Evolutionary conservation across 164 flowering plant species (phyloP).

Genomic region (Saururus chinensis): DNA sequence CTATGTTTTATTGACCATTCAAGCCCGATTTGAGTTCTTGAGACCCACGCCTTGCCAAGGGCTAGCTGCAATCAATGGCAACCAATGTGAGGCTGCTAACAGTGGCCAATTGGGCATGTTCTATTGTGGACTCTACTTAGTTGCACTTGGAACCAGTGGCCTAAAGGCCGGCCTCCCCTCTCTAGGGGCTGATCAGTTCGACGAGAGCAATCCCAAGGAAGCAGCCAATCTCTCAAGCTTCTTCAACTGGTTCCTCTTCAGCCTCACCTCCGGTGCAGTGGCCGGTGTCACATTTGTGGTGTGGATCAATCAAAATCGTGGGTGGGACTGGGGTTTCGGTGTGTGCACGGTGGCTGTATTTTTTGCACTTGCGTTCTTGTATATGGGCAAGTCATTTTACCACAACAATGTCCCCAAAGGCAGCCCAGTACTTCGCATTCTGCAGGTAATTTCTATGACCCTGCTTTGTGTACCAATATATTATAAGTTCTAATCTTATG

Average conservation of each 20-base stretch:
- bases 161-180: slow-evolving; percentile 58
- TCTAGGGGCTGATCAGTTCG: slow-evolving; percentile 73
- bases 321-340: slow-evolving; percentile 65
- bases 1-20: slow-evolving; percentile 36
- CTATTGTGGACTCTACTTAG: slow-evolving; percentile 38
- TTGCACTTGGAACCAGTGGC: slow-evolving; percentile 58
- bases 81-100: slow-evolving; percentile 33
- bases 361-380: slow-evolving; percentile 23
- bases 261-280: slow-evolving; percentile 39
- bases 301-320: slow-evolving; percentile 48
- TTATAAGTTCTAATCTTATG: too few species aligned
- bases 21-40: slow-evolving; percentile 45
- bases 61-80: slow-evolving; percentile 8
- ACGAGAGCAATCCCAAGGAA: slow-evolving; percentile 41
- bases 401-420: slow-evolving; percentile 35
- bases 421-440: slow-evolving; percentile 47
- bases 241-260: slow-evolving; percentile 68
- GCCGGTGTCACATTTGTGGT: slow-evolving; percentile 58
- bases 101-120: slow-evolving; percentile 33
- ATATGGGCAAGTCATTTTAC: slow-evolving; percentile 48
- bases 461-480: not conserved
- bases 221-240: slow-evolving; percentile 42
- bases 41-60: slow-evolving; percentile 48
- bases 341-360: slow-evolving; percentile 35
- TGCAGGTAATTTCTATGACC: slow-evolving; percentile 32